A percentile compares a stretch with the other conserved stretches of the same genome.
Conservation (phyloP, 2,329 filamentous ascomycete genomes). For the Byssothecium circinans region DNA sequence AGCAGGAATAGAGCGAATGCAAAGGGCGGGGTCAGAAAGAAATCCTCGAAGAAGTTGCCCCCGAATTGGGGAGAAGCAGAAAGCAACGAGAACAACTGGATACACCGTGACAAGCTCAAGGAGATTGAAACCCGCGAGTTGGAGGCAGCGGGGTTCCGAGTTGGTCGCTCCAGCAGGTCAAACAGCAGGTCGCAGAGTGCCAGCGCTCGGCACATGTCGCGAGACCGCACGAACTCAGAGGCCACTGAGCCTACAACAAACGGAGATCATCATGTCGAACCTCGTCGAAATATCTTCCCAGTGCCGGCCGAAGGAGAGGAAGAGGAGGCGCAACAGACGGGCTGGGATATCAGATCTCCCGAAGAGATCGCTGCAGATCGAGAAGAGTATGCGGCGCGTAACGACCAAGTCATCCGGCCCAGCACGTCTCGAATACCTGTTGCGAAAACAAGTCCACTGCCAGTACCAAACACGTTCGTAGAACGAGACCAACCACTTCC, state of each 20-base stretch:
- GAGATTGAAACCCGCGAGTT: constrained; percentile 80
- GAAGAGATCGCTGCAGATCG: constrained; percentile 70
- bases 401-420: constrained; percentile 54
- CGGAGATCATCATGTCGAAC: constrained; percentile 33
- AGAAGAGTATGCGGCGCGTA: constrained; percentile 46
- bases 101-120: constrained; percentile 81
- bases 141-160: constrained; percentile 73
- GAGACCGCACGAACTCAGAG: constrained; percentile 39
- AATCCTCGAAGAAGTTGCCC: constrained; percentile 18
- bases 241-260: constrained; percentile 23
- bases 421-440: constrained; percentile 82
- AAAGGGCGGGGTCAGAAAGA: constrained; percentile 29
- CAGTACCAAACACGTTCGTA: constrained; percentile 70
- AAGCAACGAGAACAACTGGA: constrained; percentile 72
- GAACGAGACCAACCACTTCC: constrained; percentile 72
- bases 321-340: constrained; percentile 12
- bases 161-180: constrained; percentile 46
- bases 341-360: constrained; percentile 73
- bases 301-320: constrained; percentile 51
- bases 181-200: constrained; percentile 39
- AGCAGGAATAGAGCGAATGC: constrained; percentile 10
- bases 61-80: constrained; percentile 28
- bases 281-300: constrained; percentile 38
- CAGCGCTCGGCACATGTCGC: constrained; percentile 14
- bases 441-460: constrained; percentile 75